These are phyloP conservation scores for Plasmodium reichenowi DNA, from an alignment of 169 alveolate species.

Conservation along the genomic window DNA sequence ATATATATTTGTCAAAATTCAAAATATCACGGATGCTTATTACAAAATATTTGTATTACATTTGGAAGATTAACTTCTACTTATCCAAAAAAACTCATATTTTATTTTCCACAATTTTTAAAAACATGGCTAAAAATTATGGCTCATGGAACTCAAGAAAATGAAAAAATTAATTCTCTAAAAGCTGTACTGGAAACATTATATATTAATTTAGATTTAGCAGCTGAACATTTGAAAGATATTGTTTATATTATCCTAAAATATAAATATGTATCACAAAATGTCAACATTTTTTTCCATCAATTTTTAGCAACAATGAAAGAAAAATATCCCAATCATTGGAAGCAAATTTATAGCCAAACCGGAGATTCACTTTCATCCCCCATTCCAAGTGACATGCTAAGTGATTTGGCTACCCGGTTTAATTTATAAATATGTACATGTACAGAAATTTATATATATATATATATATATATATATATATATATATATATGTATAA, in stretches of 20 bases:
- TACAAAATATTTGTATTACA: slow-evolving; percentile 88
- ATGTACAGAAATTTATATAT: not conserved
- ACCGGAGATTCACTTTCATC: slow-evolving; percentile 36
- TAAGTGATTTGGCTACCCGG: slow-evolving; percentile 51
- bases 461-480: slow-evolving; percentile 11
- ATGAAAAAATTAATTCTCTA: slow-evolving; percentile 65
- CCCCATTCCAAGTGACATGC: slow-evolving; percentile 70
- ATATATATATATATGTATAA: slow-evolving; percentile 8
- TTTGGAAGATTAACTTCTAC: slow-evolving; percentile 80
- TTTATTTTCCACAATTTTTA: slow-evolving; percentile 74
- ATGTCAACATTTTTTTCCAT: slow-evolving; percentile 59
- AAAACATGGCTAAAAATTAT: slow-evolving; percentile 76
- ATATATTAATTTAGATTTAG: slow-evolving; percentile 64
- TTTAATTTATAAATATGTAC: slow-evolving; percentile 36
- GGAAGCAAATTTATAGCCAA: slow-evolving; percentile 64
- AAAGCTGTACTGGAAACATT: slow-evolving; percentile 67
- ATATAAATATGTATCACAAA: slow-evolving; percentile 67
- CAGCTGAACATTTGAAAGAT: slow-evolving; percentile 70
- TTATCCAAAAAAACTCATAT: slow-evolving; percentile 66
- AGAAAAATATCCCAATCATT: slow-evolving; percentile 68
- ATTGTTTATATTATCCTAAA: slow-evolving; percentile 57
- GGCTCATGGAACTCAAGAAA: slow-evolving; percentile 76
- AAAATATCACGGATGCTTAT: slow-evolving; percentile 77
- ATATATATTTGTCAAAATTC: slow-evolving; percentile 75
- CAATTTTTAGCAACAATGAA: slow-evolving; percentile 66